Base-by-base conservation (phyloP, 176 grass and related monocot species). In the Puccinellia tenuiflora region DNA sequence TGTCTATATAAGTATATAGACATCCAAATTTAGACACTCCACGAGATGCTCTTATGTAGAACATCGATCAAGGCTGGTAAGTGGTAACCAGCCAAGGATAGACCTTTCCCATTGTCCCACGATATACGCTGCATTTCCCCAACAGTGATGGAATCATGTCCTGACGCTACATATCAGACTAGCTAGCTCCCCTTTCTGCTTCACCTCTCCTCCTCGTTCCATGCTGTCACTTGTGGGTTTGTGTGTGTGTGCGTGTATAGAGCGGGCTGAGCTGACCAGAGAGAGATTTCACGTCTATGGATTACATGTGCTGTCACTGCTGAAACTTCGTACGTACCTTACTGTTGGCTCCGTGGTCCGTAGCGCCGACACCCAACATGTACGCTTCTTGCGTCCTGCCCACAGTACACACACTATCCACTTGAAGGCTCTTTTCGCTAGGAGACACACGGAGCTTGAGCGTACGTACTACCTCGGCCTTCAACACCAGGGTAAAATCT, bases 241-340 rank as follows among this genome's bases (percentile, higher is more conserved):
- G n/a, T n/a, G n/a, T n/a, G n/a, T n/a, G n/a, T n/a, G n/a, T n/a
- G n/a, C n/a, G n/a, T n/a, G n/a, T n/a, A n/a, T n/a, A 9, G 73
- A 76, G 18, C 28, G 17, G 5, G 55, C 12, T 12, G 48, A 71
- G 65, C 50, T 56, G 79, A 74, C 33, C 5, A 31, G 26, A 84
- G 45, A 43, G 43, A 45, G 43, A 56, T 81, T 81, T 81, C 81
- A 10, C 54, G 3, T 33, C 66, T 68, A 72, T 72, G 38, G 5
- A 13, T 63, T 5, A n/a, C 76, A 52, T 80, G 30, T 80, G 66
- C 65, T 28, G 76, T 72, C 76, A 43, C 83, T 72, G 75, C 46
- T n/a, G 62, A 78, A 48, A 45, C 75, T 37, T 70, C 64, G 56
- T 48, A 22, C 67, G 12, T 48, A 22, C 67, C 5, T 69, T 9